Evolutionary conservation across 768 basidiomycete genomes (phyloP).

Genomic region (Phanerochaete carnosa): DNA sequence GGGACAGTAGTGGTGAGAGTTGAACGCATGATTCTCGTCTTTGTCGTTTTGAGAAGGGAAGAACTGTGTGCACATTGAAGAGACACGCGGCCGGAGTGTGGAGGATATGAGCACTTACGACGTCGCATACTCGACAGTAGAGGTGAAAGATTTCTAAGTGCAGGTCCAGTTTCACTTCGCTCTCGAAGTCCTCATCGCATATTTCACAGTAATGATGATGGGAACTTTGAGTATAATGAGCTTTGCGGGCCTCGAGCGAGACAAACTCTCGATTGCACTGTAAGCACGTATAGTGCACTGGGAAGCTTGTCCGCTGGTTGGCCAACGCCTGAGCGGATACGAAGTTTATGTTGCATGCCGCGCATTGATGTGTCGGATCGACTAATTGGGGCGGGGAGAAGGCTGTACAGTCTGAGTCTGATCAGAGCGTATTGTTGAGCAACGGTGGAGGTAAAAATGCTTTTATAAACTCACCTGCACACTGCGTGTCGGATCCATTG

Average conservation of each 20-base stretch:
- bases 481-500: too few relatives aligned
- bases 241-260: not conserved
- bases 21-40: conserved; percentile 2
- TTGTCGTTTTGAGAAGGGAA: not conserved
- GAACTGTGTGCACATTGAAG: not conserved
- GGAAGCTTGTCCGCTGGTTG: too few relatives aligned
- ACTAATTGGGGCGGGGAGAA: too few relatives aligned
- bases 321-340: too few relatives aligned
- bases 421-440: too few relatives aligned
- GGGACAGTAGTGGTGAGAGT: conserved; percentile 4
- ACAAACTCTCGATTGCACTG: conserved; percentile 47
- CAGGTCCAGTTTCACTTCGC: conserved; percentile 3
- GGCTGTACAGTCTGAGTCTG: too few relatives aligned
- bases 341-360: too few relatives aligned
- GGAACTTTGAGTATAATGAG: conserved; percentile 19
- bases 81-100: too few relatives aligned
- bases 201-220: conserved; percentile 14
- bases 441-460: too few relatives aligned
- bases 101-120: not conserved
- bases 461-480: too few relatives aligned
- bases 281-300: too few relatives aligned
- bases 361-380: too few relatives aligned
- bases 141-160: conserved; percentile 12
- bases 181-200: conserved; percentile 12
- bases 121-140: conserved; percentile 2